These are phyloP conservation scores for Pterocarpus santalinus DNA, from an alignment of 306 rosid genomes.

Conservation along the genomic window DNA sequence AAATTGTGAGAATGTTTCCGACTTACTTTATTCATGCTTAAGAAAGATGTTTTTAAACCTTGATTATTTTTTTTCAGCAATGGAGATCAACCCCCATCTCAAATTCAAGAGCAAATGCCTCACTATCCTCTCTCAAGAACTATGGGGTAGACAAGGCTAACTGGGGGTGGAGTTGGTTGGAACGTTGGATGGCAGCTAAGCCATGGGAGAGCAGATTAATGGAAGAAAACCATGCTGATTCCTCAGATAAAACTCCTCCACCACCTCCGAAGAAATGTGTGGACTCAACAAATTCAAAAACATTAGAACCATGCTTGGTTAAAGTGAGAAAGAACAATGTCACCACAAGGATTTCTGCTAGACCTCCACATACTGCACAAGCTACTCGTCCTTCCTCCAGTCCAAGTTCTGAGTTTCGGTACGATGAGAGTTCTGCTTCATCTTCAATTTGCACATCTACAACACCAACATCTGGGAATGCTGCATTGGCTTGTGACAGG, in stretches of 20 bases:
- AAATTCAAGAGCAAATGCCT: slow-evolving; percentile 48
- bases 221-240: slow-evolving; percentile 74
- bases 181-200: slow-evolving; percentile 99
- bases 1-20: neutral
- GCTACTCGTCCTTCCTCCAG: slow-evolving; percentile 85
- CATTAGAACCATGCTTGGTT: slow-evolving; percentile 58
- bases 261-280: slow-evolving; percentile 56
- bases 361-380: slow-evolving; percentile 71
- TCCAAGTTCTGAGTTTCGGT: slow-evolving; percentile 88
- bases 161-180: slow-evolving; percentile 99
- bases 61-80: slow-evolving; percentile 59
- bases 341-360: slow-evolving; percentile 88
- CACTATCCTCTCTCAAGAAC: slow-evolving; percentile 51
- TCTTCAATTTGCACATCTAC: slow-evolving; percentile 90
- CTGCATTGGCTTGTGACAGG: slow-evolving; percentile 58
- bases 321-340: slow-evolving; percentile 86
- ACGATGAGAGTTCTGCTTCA: slow-evolving; percentile 91
- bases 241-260: slow-evolving; percentile 68
- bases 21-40: neutral
- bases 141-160: slow-evolving; percentile 68
- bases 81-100: slow-evolving; percentile 69
- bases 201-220: slow-evolving; percentile 97
- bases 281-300: slow-evolving; percentile 60
- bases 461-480: slow-evolving; percentile 82
- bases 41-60: slow-evolving; percentile 10